Base-by-base conservation (phyloP, 768 basidiomycete species). In the Xerocomellus amylosporus region DNA sequence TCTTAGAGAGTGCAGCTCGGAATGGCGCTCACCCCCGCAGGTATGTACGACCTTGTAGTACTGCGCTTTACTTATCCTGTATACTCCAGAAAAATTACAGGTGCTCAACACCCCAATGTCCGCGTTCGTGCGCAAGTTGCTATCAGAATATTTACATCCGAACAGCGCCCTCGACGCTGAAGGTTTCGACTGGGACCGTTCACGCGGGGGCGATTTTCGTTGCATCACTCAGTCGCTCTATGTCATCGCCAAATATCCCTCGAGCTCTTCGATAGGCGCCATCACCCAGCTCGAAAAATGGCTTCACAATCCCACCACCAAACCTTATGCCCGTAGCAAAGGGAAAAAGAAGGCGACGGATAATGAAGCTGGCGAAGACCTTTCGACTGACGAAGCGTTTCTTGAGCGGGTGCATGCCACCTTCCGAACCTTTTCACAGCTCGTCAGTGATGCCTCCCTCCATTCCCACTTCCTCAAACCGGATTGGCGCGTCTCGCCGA, bases 1-100 rank as follows among this genome's bases (percentile, higher is more conserved):
- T 19, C 12, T 4, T 45, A 90, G 86, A 78, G 88, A 46, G 88
- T 90, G 8, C 88, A 90, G 69, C 75, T 88, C 4, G 88, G 88
- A 8, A 85, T 90, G 77, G 87, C 88, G 0, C 73, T 89, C 30
- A 89, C 87, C 0, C 84, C 85, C 5, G 83, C 86, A 58, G 85
- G 83, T 80, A 53, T 33, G 74, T 64, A 0, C 3, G 3, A 13
- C 37, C 12, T 19, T 9, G 8, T 15, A 9, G 17, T 6, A 5
- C 15, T 51, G 17, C 1, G 3, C 31, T 17, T 42, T 37, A n/a
- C 41, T 41, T 49, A 33, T 38, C 46, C 15, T 4, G 12, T 48
- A 6, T 34, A 10, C 20, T 44, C 22, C 67, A 79, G 88, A 90
- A 64, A 86, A 85, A 65, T 72, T 91, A 12, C 84, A 87, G 63